A percentile compares a stretch with the other conserved stretches of the same genome.
phyloP scores from a whole-genome alignment of 2,329 filamentous ascomycete genomes.

The Fusarium luffae region DNA sequence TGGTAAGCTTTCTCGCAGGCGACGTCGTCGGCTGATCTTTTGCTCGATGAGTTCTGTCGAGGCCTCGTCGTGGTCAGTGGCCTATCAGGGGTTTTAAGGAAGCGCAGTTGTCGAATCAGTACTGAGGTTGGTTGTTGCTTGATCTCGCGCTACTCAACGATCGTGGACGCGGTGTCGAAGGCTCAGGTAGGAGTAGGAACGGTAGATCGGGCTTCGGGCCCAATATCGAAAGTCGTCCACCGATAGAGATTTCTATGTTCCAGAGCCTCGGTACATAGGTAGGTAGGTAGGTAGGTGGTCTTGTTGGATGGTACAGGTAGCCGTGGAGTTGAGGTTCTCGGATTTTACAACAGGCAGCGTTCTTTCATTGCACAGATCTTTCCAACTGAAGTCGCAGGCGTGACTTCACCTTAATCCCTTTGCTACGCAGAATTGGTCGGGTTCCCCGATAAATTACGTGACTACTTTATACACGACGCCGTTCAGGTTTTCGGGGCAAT shows the following conservation, averaged over 20 bases:
- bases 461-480: neutral
- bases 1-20: slow-evolving; percentile 13
- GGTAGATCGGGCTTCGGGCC: neutral
- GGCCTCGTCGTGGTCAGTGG: neutral
- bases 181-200: neutral
- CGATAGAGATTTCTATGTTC: neutral
- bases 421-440: neutral
- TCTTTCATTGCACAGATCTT: neutral
- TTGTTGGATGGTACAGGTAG: neutral
- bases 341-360: neutral
- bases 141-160: neutral
- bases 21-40: neutral
- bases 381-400: neutral
- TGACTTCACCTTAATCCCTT: neutral
- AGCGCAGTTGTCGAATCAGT: neutral
- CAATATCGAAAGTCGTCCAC: neutral
- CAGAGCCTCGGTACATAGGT: neutral
- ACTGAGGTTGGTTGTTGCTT: neutral
- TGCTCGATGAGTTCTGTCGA: neutral
- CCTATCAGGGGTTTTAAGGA: neutral
- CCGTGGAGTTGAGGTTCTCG: neutral
- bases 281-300: neutral
- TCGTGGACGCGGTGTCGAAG: neutral
- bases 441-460: neutral
- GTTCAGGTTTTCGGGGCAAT: neutral